phyloP scores from a whole-genome alignment of 306 rosid genomes.

The Adenanthera pavonina region DNA sequence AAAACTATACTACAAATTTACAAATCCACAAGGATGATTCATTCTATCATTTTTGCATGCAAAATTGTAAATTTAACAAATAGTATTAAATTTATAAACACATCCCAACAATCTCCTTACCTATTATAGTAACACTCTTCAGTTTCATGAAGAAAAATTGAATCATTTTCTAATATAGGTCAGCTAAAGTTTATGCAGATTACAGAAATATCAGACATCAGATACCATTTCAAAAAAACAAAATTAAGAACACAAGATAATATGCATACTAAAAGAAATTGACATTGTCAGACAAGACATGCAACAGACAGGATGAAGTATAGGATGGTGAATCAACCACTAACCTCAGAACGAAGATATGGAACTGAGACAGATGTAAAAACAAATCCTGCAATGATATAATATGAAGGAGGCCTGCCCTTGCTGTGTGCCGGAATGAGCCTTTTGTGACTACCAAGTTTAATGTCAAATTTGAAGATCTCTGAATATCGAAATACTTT shows the following conservation, averaged over 20 bases:
- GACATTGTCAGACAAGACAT: conserved; percentile 14
- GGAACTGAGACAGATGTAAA: conserved; percentile 89
- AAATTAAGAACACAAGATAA: not conserved
- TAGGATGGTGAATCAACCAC: conserved; percentile 42
- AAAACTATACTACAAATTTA: conserved; percentile 24
- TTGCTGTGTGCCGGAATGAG: conserved; percentile 91
- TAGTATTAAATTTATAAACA: conserved; percentile 14
- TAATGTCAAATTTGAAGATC: conserved; percentile 60
- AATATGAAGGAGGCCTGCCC: conserved; percentile 94
- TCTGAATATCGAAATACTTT: conserved; percentile 72
- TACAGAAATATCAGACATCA: not conserved
- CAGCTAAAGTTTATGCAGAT: conserved; percentile 12
- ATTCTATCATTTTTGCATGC: conserved; percentile 10
- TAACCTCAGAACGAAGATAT: conserved; percentile 97
- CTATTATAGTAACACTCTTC: not conserved
- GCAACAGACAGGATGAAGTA: conserved; percentile 15
- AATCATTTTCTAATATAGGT: conserved; percentile 19
- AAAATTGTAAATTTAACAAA: too few relatives aligned
- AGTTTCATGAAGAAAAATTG: conserved; percentile 26
- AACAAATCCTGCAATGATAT: conserved; percentile 93
- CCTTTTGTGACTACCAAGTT: conserved; percentile 71
- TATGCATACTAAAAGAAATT: conserved; percentile 26
- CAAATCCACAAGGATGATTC: conserved; percentile 19
- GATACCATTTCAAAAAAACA: conserved; percentile 9
- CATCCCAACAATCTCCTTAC: conserved; percentile 24